These are phyloP conservation scores for Sicyos edulis DNA, from an alignment of 306 rosid species.

Conservation along the genomic window DNA sequence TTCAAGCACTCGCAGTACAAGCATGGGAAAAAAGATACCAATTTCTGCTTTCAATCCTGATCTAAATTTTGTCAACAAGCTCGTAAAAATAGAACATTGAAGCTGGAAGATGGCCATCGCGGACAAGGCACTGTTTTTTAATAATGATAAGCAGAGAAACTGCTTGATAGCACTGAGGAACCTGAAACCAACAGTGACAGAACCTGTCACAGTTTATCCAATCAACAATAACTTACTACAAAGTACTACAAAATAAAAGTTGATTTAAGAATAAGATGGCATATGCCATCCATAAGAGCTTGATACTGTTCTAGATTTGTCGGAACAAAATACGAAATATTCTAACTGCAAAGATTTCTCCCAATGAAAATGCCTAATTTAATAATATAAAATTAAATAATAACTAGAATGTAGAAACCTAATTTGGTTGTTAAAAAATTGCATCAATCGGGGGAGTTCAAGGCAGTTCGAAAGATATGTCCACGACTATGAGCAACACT, in stretches of 20 bases:
- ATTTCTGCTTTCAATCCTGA: conserved; percentile 89
- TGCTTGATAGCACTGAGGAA: conserved; percentile 87
- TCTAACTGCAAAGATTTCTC: not conserved
- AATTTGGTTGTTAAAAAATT: not conserved
- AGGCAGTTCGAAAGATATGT: not conserved
- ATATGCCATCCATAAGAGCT: conserved; percentile 7
- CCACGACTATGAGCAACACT: not conserved
- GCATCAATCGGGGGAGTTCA: not conserved
- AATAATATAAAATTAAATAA: not conserved
- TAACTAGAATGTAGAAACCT: not conserved
- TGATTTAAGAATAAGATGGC: not conserved
- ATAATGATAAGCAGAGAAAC: conserved; percentile 83
- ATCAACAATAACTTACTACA: conserved; percentile 17
- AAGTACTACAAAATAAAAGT: conserved; percentile 6
- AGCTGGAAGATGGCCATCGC: conserved; percentile 98
- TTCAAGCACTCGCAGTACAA: conserved; percentile 90
- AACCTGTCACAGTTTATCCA: conserved; percentile 24
- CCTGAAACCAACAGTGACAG: conserved; percentile 47
- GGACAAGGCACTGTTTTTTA: conserved; percentile 92
- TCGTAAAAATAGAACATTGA: conserved; percentile 79
- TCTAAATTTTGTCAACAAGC: conserved; percentile 78
- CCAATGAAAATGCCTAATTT: not conserved
- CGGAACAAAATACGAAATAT: not conserved
- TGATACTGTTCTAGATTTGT: not conserved
- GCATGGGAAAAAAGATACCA: conserved; percentile 98